A percentile compares a stretch with the other conserved stretches of the same genome.
Conservation (phyloP, 257 asterid species). For the Gentiana macrophylla region DNA sequence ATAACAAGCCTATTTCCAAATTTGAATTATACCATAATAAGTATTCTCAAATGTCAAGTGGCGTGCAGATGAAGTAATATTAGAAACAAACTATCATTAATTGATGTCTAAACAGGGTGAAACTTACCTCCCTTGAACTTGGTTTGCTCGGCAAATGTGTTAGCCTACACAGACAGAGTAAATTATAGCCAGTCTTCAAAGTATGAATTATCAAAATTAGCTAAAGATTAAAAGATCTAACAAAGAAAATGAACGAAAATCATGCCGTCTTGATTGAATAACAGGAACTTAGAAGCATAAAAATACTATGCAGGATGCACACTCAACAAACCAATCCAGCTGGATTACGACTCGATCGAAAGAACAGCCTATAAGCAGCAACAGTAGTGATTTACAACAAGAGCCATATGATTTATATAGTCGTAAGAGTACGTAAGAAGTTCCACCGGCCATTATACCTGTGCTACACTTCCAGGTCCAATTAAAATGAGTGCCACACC, state of each 20-base stretch:
- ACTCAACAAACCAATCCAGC: too few species aligned
- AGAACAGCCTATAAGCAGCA: too few species aligned
- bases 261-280: not conserved
- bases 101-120: not conserved
- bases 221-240: not conserved
- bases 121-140: conserved; percentile 85
- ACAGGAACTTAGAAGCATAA: not conserved
- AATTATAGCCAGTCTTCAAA: not conserved
- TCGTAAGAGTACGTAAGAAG: not conserved
- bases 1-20: too few species aligned
- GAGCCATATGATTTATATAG: not conserved
- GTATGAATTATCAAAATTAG: too few species aligned
- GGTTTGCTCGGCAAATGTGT: conserved; percentile 65
- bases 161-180: conserved; percentile 53
- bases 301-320: too few species aligned
- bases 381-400: too few species aligned
- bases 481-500: conserved; percentile 85
- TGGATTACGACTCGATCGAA: too few species aligned
- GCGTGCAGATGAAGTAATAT: too few species aligned
- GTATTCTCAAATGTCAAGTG: too few species aligned
- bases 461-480: conserved; percentile 94
- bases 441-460: conserved; percentile 33
- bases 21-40: too few species aligned
- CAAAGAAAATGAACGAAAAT: conserved; percentile 6
- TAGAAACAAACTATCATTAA: too few species aligned